A percentile compares a stretch with the other conserved stretches of the same genome.
These are phyloP conservation scores for Pestalotiopsis sp. DNA, from an alignment of 2,329 filamentous ascomycete species.

Conservation along the genomic window DNA sequence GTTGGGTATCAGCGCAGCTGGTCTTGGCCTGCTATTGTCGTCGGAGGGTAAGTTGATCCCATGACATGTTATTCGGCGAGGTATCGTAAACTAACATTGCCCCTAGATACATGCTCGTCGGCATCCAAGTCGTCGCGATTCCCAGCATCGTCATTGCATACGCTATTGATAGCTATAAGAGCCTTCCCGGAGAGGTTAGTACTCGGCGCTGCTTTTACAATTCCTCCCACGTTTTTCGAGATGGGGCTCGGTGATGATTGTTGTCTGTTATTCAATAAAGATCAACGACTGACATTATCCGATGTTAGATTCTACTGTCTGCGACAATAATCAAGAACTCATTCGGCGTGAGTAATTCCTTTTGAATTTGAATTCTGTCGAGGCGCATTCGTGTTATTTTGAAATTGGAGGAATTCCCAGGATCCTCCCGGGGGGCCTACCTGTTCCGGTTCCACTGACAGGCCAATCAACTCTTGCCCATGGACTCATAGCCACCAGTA, in stretches of 20 bases:
- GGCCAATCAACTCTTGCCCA: not conserved
- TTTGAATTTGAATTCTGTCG: no score
- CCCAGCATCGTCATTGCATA: slow-evolving; percentile 60
- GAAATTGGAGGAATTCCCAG: no score
- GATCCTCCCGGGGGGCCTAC: no score
- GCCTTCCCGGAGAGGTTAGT: slow-evolving; percentile 52
- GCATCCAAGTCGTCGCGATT: slow-evolving; percentile 43
- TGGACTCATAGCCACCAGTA: not conserved
- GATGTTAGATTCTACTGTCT: slow-evolving; percentile 16
- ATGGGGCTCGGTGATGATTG: slow-evolving; percentile 48
- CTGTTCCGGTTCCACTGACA: no score
- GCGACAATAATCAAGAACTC: slow-evolving; percentile 66
- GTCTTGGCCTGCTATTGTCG: slow-evolving; percentile 46
- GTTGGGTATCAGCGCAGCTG: slow-evolving; percentile 47
- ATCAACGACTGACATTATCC: no score
- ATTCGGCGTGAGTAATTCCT: slow-evolving; percentile 33
- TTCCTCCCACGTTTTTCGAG: no score
- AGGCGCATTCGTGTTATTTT: no score
- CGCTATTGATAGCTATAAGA: slow-evolving; percentile 64
- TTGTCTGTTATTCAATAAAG: no score
- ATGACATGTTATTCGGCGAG: no score
- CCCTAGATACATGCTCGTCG: slow-evolving; percentile 18
- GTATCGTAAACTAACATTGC: not conserved
- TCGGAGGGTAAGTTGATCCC: slow-evolving; percentile 42
- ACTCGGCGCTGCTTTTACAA: no score